Evolutionary conservation across 805 yeast species (phyloP), one percentile per base, ranked within the genome.

Genomic region (Kuraishia capsulata): DNA sequence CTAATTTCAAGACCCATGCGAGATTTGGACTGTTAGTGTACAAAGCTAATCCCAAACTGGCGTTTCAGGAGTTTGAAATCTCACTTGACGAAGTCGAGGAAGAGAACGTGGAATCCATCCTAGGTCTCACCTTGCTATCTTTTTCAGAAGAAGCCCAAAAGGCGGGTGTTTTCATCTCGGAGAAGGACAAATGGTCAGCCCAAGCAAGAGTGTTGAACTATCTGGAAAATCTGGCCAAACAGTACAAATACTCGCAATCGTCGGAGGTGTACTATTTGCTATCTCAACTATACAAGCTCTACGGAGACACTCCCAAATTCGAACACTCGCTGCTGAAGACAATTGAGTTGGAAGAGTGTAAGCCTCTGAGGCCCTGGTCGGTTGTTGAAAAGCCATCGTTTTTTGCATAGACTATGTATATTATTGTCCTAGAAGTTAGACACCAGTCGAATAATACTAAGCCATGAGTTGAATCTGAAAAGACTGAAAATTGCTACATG

Each of bases 221-320:
- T 39, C 52, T 73, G 38, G 75, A 71, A 30, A 49, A 50, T 40
- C 45, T 65, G 10, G 51, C 56, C 26, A 51, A 62, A 38, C 61
- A 68, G 61, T 71, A 69, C 25, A 51, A 48, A 37, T 71, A 67
- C 5, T 48, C 49, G 45, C 69, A 65, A 44, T 50, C 50, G 35
- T 45, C 67, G 3, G 95, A 86, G 54, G 66, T 81, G 10, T 81
- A 89, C 82, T 80, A 76, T 71, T 70, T 71, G 39, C 61, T 84
- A 41, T 73, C 86, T 2, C 57, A 67, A 45, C 68, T 83, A 18
- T 81, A 81, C 52, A 88, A 79, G 44, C 13, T 20, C 17, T 18
- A 18, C 25, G 20, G 21, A 6, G 16, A 36, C 24, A 28, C 10
- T 16, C 25, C 24, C 11, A 10, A 60, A 28, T 65, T 73, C 43